phyloP scores from a whole-genome alignment of 208 protist species.

The Crithidia bombi region DNA sequence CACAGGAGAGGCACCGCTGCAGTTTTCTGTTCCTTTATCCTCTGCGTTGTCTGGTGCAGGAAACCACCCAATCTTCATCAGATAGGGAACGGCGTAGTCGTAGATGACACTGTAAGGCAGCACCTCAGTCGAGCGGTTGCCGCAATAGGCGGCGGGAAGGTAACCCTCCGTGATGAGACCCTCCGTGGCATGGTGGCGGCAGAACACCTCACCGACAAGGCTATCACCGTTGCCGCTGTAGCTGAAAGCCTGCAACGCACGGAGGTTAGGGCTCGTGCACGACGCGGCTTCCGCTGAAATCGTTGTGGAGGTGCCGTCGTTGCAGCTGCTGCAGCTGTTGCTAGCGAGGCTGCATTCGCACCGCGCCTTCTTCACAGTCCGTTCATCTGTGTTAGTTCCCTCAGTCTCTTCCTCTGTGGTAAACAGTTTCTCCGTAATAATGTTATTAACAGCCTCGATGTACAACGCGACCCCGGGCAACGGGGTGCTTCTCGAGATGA shows the following conservation, averaged over 20 bases:
- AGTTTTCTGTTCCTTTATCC: neutral
- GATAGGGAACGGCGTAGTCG: slow-evolving; percentile 73
- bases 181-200: slow-evolving; percentile 63
- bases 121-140: slow-evolving; percentile 64
- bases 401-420: neutral
- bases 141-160: slow-evolving; percentile 67
- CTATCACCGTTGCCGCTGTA: slow-evolving; percentile 68
- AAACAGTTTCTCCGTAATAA: neutral
- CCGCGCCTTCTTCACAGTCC: neutral
- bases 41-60: neutral
- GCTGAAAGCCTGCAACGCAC: slow-evolving; percentile 55
- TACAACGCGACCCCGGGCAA: slow-evolving; percentile 35
- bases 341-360: neutral
- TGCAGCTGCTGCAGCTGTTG: neutral
- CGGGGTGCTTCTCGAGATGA: slow-evolving; percentile 12
- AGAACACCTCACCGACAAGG: slow-evolving; percentile 71
- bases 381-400: neutral
- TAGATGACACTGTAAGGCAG: slow-evolving; percentile 82
- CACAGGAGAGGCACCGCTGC: neutral
- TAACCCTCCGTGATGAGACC: slow-evolving; percentile 46
- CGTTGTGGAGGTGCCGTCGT: neutral
- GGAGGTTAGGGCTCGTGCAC: neutral
- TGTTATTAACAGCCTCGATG: slow-evolving; percentile 12
- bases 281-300: neutral
- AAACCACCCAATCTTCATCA: slow-evolving; percentile 49